Evolutionary conservation across 768 basidiomycete genomes (phyloP).

Genomic region (Peribolospora kevripleyi): DNA sequence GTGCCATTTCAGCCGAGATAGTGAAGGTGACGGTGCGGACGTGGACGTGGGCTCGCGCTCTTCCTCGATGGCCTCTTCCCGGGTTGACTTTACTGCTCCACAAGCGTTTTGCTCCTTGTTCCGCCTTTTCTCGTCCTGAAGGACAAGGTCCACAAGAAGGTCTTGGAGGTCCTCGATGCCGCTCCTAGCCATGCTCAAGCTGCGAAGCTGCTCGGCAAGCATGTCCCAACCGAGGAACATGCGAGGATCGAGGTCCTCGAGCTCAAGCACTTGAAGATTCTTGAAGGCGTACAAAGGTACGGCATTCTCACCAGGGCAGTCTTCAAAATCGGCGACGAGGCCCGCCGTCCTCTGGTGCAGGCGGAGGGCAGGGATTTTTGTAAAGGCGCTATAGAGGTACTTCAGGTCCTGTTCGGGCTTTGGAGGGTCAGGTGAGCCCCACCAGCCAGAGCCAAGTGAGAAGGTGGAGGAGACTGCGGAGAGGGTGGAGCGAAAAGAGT

Average conservation of each 20-base stretch:
- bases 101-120: background rate
- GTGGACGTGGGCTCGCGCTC: too few relatives aligned
- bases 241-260: constrained; percentile 58
- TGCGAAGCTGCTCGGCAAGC: constrained; percentile 41
- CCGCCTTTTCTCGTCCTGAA: constrained; percentile 44
- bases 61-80: too few relatives aligned
- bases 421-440: constrained; percentile 35
- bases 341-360: constrained; percentile 26
- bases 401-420: constrained; percentile 49
- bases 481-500: constrained; percentile 50
- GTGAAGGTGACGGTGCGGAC: too few relatives aligned
- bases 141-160: constrained; percentile 46
- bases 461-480: constrained; percentile 39
- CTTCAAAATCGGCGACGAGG: constrained; percentile 40
- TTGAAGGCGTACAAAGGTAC: constrained; percentile 66
- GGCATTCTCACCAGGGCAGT: constrained; percentile 45
- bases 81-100: too few relatives aligned
- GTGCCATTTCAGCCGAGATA: too few relatives aligned
- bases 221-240: constrained; percentile 61
- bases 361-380: constrained; percentile 56
- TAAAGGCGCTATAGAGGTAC: constrained; percentile 71
- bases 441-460: constrained; percentile 52
- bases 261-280: constrained; percentile 51
- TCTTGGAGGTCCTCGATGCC: constrained; percentile 60
- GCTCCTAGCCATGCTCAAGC: constrained; percentile 50